Conservation (phyloP, 768 basidiomycete species). For the Termitomyces sp. region DNA sequence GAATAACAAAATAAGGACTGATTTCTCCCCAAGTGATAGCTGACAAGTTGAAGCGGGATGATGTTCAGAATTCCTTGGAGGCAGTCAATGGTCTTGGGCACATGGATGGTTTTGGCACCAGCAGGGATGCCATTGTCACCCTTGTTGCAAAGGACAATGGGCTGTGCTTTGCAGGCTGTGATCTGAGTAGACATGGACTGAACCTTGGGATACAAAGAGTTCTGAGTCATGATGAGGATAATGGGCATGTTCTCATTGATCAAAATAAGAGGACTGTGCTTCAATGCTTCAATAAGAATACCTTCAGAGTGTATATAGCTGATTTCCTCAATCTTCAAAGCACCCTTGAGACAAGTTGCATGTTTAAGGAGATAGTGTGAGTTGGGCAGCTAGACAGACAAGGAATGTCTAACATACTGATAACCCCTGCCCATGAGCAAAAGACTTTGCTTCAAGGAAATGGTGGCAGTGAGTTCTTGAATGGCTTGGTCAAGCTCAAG, state of each 20-base stretch:
- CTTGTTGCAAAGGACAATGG: conserved; percentile 94
- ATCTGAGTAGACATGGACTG: conserved; percentile 96
- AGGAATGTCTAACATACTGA: conserved; percentile 53
- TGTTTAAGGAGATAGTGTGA: conserved; percentile 40
- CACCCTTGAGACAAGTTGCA: conserved; percentile 97
- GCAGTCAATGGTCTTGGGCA: conserved; percentile 92
- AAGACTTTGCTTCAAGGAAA: conserved; percentile 78
- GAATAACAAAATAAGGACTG: too few species aligned
- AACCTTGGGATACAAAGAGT: conserved; percentile 97
- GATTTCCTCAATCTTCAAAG: conserved; percentile 99
- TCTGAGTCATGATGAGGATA: conserved; percentile 99
- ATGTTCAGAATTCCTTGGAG: conserved; percentile 96
- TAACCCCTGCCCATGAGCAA: conserved; percentile 98
- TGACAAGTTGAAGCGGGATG: conserved; percentile 91
- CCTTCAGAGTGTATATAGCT: conserved; percentile 88
- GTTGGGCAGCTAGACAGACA: background rate
- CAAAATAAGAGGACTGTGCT: conserved; percentile 96
- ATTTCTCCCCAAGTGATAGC: conserved; percentile 84
- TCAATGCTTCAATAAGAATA: conserved; percentile 97
- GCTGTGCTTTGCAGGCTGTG: conserved; percentile 93
- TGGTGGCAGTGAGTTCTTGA: conserved; percentile 80
- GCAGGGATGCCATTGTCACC: conserved; percentile 77
- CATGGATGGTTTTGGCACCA: conserved; percentile 83
- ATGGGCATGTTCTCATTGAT: conserved; percentile 99
- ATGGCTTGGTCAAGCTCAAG: conserved; percentile 74